Percentiles rank a stretch among this genome's conserved stretches.
These are phyloP conservation scores for Carnegiea gigantea DNA, from an alignment of 179 eudicot genomes.

Conservation along the genomic window DNA sequence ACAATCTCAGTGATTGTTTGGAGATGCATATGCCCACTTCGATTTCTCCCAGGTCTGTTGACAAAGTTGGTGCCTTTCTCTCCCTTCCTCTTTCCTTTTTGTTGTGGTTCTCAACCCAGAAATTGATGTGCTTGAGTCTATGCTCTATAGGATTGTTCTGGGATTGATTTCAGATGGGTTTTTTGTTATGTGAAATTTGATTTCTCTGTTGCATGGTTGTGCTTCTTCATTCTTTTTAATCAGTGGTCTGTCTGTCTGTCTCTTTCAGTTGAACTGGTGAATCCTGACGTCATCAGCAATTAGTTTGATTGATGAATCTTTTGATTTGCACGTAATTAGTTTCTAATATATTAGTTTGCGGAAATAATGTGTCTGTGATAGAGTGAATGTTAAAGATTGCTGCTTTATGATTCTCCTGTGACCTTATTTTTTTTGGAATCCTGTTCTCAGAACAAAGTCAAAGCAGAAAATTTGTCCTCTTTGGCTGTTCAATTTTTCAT, in stretches of 20 bases:
- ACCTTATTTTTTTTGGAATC: slow-evolving; percentile 6
- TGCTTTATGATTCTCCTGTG: slow-evolving; percentile 26
- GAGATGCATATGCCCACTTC: slow-evolving; percentile 33
- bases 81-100: not conserved
- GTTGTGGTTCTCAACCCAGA: not conserved
- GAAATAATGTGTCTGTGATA: slow-evolving; percentile 2
- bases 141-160: not conserved
- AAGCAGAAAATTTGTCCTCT: slow-evolving; percentile 10
- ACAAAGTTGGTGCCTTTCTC: slow-evolving; percentile 33
- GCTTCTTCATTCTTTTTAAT: not conserved
- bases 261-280: slow-evolving; percentile 6
- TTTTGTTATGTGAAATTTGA: slow-evolving; percentile 13
- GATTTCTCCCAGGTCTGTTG: slow-evolving; percentile 28
- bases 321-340: not conserved
- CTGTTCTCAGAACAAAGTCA: slow-evolving; percentile 29
- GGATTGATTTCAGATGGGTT: slow-evolving; percentile 16
- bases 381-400: slow-evolving; percentile 19
- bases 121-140: not conserved
- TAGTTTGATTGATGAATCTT: slow-evolving; percentile 22
- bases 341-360: not conserved
- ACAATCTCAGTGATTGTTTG: slow-evolving; percentile 7
- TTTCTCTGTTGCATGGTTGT: not conserved
- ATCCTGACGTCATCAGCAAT: slow-evolving; percentile 25
- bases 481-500: not conserved
- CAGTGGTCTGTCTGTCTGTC: not conserved